A percentile compares a stretch with the other conserved stretches of the same genome.
Evolutionary conservation across 2,329 filamentous ascomycete species (phyloP).

Genomic region (Penicillium sp.): DNA sequence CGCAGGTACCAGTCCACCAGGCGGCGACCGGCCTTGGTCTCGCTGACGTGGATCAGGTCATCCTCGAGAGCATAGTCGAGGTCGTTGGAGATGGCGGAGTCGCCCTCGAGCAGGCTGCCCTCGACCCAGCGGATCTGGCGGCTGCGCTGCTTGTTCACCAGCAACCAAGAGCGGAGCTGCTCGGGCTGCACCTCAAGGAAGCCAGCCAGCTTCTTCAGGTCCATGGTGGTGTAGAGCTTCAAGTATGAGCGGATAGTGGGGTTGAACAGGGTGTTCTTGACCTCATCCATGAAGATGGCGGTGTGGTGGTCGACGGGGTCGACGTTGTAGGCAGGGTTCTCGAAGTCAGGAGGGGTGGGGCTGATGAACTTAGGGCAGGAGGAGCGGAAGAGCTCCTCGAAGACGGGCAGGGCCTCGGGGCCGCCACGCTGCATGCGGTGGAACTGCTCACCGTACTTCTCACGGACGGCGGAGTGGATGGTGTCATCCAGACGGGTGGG

Average conservation of each 20-base stretch:
- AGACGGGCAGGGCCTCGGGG: conserved; percentile 90
- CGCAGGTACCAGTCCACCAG: conserved; percentile 98
- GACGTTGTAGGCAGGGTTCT: conserved; percentile 92
- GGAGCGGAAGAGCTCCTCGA: conserved; percentile 95
- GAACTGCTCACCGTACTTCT: conserved; percentile 99
- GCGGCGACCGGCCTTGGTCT: conserved; percentile 96
- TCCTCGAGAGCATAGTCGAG: conserved; percentile 96
- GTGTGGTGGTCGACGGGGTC: conserved; percentile 98
- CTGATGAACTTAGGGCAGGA: conserved; percentile 99
- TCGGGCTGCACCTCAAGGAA: conserved; percentile 98
- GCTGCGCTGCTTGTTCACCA: conserved; percentile 98
- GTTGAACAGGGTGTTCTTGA: conserved; percentile 98
- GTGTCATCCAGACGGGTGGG: conserved; percentile 97
- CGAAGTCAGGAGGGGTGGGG: conserved; percentile 94
- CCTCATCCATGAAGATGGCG: conserved; percentile 98
- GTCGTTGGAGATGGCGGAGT: conserved; percentile 89
- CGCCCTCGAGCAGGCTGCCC: conserved; percentile 85
- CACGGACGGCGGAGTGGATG: conserved; percentile 94
- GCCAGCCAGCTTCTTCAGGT: conserved; percentile 93
- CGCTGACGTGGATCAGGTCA: conserved; percentile 96
- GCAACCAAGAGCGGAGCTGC: conserved; percentile 86
- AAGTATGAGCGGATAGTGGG: conserved; percentile 98
- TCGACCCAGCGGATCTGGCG: conserved; percentile 94
- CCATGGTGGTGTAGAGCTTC: conserved; percentile 99
- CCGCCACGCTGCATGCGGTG: conserved; percentile 94